Base-by-base conservation (phyloP, 2,329 filamentous ascomycete genomes). In the Diaporthe sp. region DNA sequence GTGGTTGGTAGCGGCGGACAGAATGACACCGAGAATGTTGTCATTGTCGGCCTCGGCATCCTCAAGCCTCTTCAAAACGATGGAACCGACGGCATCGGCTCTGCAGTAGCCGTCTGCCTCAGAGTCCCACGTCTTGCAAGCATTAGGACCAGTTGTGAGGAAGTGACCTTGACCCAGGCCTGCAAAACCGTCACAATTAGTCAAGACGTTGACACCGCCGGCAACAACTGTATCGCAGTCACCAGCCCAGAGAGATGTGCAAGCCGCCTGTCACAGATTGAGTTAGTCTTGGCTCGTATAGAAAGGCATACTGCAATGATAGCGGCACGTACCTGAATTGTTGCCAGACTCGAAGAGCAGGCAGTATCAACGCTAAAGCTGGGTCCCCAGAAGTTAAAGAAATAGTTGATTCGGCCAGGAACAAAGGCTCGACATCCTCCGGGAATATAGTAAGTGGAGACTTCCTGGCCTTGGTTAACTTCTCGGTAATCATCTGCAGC, bases 1-100 rank as follows among this genome's bases (percentile, higher is more conserved):
- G 80, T 95, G 93, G 81, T 95, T 95, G 57, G 93, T 94, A 0
- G 87, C 88, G 0, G 91, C 89, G 1, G 87, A 90, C 0, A 90
- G 84, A 70, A 94, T 91, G 77, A 92, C 90, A 28, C 88, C 92
- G 4, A 93, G 84, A 28, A 86, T 93, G 89, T 68, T 91, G 89
- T 94, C 93, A 62, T 92, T 92, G 80, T 94, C 92, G 0, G 80
- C 81, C 1, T 79, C 13, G 0, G 83, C 83, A 79, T 89, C 87
- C 8, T 87, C 84, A 0, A 90, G 82, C 0, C 86, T 81, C 79
- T 91, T 91, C 10, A 91, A 75, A 0, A 91, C 82, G 0, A 91
- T 81, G 0, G 84, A 81, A 0, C 82, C 89, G 4, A 87, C 82
- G 5, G 85, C 88, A 25, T 91, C 89, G 0, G 82, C 87, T 1